Conservation (phyloP, 192 early-diverging fungal species). For the Coemansia umbellata region DNA sequence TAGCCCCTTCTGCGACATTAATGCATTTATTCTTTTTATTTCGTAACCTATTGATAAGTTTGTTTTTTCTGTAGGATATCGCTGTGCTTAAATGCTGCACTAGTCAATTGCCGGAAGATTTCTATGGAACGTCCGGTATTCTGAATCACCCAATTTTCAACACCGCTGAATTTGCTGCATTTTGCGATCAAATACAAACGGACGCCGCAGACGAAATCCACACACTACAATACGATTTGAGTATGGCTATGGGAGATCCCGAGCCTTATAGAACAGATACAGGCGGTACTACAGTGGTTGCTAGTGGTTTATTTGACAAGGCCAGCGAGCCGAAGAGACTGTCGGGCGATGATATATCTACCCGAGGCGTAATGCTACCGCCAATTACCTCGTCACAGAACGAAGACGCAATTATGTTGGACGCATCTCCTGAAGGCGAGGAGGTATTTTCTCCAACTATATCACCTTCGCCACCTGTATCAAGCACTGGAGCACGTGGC, state of each 20-base stretch:
- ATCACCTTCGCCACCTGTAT: conserved; percentile 38
- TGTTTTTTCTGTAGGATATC: conserved; percentile 28
- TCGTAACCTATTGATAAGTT: neutral
- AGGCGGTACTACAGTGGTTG: neutral
- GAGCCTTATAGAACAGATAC: conserved; percentile 4
- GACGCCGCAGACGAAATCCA: conserved; percentile 41
- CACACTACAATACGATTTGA: conserved; percentile 27
- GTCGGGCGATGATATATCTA: neutral
- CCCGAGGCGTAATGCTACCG: conserved; percentile 3
- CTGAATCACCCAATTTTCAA: conserved; percentile 37
- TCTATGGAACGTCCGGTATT: conserved; percentile 9
- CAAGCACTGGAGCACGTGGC: neutral
- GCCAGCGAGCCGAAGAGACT: neutral
- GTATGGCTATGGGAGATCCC: conserved; percentile 6
- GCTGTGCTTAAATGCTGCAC: conserved; percentile 43
- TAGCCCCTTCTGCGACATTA: too few species aligned
- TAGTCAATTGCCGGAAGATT: conserved; percentile 12
- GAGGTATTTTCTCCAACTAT: conserved; percentile 40
- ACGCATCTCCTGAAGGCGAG: conserved; percentile 21
- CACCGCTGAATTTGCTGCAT: conserved; percentile 32
- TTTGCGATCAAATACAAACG: conserved; percentile 30
- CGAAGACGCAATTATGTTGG: conserved; percentile 6
- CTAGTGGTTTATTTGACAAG: neutral
- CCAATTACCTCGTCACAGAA: neutral
- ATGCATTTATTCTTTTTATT: neutral